A percentile compares a stretch with the other conserved stretches of the same genome.
Evolutionary conservation across 306 rosid genomes (phyloP).

Genomic region (Calophaca sinica): DNA sequence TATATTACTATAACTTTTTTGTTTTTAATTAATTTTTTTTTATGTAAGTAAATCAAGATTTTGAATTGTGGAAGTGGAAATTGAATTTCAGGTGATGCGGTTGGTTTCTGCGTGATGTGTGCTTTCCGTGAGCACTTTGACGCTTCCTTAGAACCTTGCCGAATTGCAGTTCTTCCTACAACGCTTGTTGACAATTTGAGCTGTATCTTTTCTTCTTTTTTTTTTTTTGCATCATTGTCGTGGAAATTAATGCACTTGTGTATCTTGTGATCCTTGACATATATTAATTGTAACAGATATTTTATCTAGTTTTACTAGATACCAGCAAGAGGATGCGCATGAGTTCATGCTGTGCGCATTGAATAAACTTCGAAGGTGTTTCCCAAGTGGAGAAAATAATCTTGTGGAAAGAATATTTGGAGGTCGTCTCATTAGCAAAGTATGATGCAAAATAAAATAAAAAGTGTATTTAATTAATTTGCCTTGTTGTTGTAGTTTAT

Average conservation of each 20-base stretch:
- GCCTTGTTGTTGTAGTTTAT: background rate
- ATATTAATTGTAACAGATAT: slow-evolving; percentile 49
- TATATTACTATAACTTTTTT: no score
- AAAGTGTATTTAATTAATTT: background rate
- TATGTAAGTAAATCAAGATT: background rate
- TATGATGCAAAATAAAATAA: slow-evolving; percentile 38
- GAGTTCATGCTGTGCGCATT: slow-evolving; percentile 73
- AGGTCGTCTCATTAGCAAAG: slow-evolving; percentile 69
- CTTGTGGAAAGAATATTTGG: slow-evolving; percentile 71
- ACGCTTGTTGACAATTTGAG: slow-evolving; percentile 59
- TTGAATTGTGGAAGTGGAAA: background rate
- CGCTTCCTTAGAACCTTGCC: slow-evolving; percentile 49
- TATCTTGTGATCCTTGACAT: slow-evolving; percentile 58
- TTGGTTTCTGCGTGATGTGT: slow-evolving; percentile 68
- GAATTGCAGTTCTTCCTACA: slow-evolving; percentile 50
- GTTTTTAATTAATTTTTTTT: background rate
- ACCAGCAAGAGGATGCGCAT: slow-evolving; percentile 84
- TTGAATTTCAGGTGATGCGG: slow-evolving; percentile 51
- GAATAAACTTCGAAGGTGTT: slow-evolving; percentile 59
- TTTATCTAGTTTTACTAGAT: slow-evolving; percentile 58
- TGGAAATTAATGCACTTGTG: background rate
- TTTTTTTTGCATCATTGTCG: background rate
- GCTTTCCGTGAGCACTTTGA: slow-evolving; percentile 56
- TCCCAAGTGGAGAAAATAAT: slow-evolving; percentile 42
- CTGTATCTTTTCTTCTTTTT: slow-evolving; percentile 60